Evolutionary conservation across 192 early-diverging fungal species (phyloP).

Genomic region (Geranomyces michiganensis): DNA sequence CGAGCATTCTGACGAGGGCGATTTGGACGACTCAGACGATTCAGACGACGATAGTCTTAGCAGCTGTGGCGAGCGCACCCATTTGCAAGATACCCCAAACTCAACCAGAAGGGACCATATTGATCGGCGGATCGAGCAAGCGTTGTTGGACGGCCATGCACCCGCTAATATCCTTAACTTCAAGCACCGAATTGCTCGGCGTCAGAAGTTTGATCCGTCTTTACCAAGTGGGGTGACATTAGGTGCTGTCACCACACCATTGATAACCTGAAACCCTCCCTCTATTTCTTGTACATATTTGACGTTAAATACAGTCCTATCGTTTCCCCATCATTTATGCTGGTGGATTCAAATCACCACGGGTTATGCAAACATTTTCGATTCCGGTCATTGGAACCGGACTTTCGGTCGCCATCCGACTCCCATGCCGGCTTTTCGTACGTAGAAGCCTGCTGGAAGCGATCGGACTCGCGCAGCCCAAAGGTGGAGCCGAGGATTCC

Average conservation of each 20-base stretch:
- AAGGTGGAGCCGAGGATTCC: neutral
- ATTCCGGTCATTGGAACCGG: neutral
- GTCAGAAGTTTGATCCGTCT: neutral
- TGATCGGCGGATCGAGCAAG: slow-evolving; percentile 15
- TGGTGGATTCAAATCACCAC: neutral
- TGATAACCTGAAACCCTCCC: no score
- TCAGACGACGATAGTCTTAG: neutral
- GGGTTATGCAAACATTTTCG: slow-evolving; percentile 5
- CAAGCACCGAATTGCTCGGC: neutral
- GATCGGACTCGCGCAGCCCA: neutral
- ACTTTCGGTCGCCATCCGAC: neutral
- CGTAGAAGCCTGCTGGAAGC: slow-evolving; percentile 23
- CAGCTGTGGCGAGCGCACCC: neutral
- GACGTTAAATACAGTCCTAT: no score
- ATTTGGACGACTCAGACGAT: neutral
- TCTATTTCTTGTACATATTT: no score
- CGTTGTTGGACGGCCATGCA: slow-evolving; percentile 7
- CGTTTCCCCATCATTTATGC: no score
- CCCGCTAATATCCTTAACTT: neutral
- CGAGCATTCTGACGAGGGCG: neutral
- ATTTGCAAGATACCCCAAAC: no score
- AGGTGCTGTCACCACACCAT: no score
- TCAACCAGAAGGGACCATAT: neutral
- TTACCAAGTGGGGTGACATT: neutral
- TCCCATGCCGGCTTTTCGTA: slow-evolving; percentile 18